Conservation (phyloP, 768 basidiomycete species). For the Lentinula raphanica region DNA sequence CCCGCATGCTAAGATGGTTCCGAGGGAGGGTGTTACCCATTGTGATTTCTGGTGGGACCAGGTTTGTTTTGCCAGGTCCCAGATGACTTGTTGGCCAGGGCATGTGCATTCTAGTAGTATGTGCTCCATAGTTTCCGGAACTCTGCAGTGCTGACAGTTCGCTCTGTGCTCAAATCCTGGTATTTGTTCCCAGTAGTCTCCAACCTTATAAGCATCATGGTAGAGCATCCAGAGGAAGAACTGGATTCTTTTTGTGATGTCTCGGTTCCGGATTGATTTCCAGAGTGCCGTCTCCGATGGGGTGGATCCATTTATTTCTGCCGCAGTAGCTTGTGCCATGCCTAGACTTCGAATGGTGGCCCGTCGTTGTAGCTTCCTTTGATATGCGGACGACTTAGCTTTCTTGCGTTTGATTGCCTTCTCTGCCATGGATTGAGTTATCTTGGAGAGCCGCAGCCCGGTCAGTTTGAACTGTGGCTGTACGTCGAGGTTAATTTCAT, state of each 20-base stretch:
- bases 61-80: slow-evolving; percentile 16
- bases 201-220: slow-evolving; percentile 6
- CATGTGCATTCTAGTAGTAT: slow-evolving; percentile 22
- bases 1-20: slow-evolving; percentile 15
- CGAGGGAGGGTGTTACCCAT: slow-evolving; percentile 12
- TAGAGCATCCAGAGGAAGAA: slow-evolving; percentile 12
- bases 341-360: too few species aligned
- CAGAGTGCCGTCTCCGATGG: slow-evolving; percentile 6
- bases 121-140: slow-evolving; percentile 23
- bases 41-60: slow-evolving; percentile 13
- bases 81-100: slow-evolving; percentile 17
- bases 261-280: slow-evolving; percentile 6
- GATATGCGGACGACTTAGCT: too few species aligned
- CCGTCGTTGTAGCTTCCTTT: too few species aligned
- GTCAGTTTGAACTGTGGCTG: slow-evolving; percentile 3
- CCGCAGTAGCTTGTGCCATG: too few species aligned
- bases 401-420: slow-evolving; percentile 4
- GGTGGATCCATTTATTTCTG: not conserved
- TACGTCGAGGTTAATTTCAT: slow-evolving; percentile 1
- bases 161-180: not conserved
- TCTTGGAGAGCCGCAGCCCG: slow-evolving; percentile 8
- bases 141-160: slow-evolving; percentile 4
- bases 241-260: slow-evolving; percentile 2
- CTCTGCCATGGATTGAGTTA: slow-evolving; percentile 13
- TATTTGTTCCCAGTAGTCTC: not conserved